A percentile compares a stretch with the other conserved stretches of the same genome.
Conservation (phyloP, 2,329 filamentous ascomycete genomes). For the Bipolaris sorokiniana region DNA sequence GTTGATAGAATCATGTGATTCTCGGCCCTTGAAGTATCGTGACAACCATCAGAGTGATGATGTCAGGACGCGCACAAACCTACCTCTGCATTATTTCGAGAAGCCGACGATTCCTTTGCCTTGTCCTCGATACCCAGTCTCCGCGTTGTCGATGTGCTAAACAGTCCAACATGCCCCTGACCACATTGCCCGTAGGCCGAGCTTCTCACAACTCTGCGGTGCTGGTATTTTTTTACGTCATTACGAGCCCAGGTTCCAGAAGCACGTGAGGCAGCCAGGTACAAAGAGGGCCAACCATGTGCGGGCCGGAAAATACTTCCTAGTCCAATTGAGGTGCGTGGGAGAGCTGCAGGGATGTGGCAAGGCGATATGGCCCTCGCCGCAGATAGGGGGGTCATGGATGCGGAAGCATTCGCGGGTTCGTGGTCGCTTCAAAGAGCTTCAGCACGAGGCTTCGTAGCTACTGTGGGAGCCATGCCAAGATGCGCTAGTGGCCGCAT, state of each 20-base stretch:
- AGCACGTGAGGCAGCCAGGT: conserved; percentile 40
- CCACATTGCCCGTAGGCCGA: not conserved
- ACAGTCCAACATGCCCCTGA: conserved; percentile 16
- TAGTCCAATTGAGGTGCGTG: conserved; percentile 13
- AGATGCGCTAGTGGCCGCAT: conserved; percentile 17
- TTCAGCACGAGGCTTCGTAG: conserved; percentile 12
- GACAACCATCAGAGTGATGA: not conserved
- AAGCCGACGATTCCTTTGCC: conserved; percentile 7
- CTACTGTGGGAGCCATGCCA: conserved; percentile 15
- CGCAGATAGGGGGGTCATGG: conserved; percentile 21
- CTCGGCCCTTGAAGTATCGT: not conserved
- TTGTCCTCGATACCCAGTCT: conserved; percentile 16
- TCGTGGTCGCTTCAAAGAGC: conserved; percentile 16
- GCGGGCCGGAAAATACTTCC: conserved; percentile 17
- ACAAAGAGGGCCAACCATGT: conserved; percentile 25
- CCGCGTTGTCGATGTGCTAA: conserved; percentile 28
- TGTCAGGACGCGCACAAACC: conserved; percentile 2
- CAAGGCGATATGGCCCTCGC: conserved; percentile 26
- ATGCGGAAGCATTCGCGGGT: conserved; percentile 12
- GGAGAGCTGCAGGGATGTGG: conserved; percentile 12
- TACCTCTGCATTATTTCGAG: conserved; percentile 21
- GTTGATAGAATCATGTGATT: not conserved
- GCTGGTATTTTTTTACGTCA: conserved; percentile 12
- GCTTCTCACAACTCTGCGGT: not conserved
- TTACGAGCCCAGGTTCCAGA: conserved; percentile 29